Evolutionary conservation across 2,329 filamentous ascomycete species (phyloP), one percentile per base, ranked within the genome.

Genomic region (Hypoxylon sp.): DNA sequence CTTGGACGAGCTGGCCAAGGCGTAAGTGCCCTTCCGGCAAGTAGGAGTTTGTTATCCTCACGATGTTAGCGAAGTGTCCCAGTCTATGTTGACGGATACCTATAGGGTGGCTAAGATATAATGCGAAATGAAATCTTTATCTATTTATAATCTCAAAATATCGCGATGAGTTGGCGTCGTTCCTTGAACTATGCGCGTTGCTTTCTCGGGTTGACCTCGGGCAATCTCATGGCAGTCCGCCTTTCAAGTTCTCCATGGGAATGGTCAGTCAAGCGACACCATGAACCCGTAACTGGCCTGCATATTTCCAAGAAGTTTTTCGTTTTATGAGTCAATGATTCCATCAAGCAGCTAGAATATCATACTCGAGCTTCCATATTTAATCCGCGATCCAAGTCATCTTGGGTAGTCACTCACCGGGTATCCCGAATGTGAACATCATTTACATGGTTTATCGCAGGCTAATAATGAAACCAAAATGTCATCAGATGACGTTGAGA

Each of bases 1-100:
- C 71, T 77, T 93, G 73, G 87, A 91, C 71, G 92, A 93, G 81
- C 82, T 96, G 65, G 83, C 84, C 74, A 80, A 78, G 76, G 71
- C 72, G 75, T 66, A 78, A 78, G 75, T 71, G 24, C 55, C 20
- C 46, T 71, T 24, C 17, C 66, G 59, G 46, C 20, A 49, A 50
- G 53, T 59, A 48, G 43, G 50, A 51, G 20, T 3, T 11, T 22
- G 8, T 44, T 3, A 20, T 26, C 48, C 20, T 34, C 32, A 28
- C 19, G 43, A 37, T 56, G 17, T n/a, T 51, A 34, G 51, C 43
- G 41, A 19, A 19, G 53, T 28, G 43, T n/a, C 53, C 11, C 59
- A 48, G 64, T 50, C 47, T 55, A 62, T 58, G 68, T 73, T 72
- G 68, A 74, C 70, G 64, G 53, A 66, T 72, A 64, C 66, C 67